Evolutionary conservation across 2,329 filamentous ascomycete genomes (phyloP).

Genomic region (Curvularia verruculosa): DNA sequence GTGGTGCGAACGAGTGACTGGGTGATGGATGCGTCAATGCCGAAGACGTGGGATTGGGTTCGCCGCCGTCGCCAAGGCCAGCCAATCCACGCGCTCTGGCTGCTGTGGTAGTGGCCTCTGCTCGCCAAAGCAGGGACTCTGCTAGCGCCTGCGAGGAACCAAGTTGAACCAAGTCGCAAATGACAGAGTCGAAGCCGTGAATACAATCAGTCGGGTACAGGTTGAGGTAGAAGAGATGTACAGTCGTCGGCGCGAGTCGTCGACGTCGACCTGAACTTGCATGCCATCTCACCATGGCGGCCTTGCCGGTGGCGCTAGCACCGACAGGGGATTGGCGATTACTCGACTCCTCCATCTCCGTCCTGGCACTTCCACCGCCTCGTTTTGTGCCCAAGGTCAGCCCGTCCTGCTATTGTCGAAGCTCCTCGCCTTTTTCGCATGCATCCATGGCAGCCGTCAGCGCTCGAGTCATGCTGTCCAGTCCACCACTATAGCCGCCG

Average conservation of each 20-base stretch:
- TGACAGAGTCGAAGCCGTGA: neutral
- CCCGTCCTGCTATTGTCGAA: neutral
- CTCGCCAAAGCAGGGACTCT: slow-evolving; percentile 32
- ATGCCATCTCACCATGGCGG: slow-evolving; percentile 35
- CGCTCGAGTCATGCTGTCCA: neutral
- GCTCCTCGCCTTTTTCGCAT: neutral
- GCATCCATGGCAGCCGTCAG: neutral
- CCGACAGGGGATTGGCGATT: slow-evolving; percentile 44
- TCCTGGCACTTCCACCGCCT: neutral
- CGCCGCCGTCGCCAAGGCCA: slow-evolving; percentile 46
- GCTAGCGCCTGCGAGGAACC: slow-evolving; percentile 17
- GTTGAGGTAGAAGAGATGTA: slow-evolving; percentile 8
- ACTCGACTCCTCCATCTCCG: slow-evolving; percentile 14
- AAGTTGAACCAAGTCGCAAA: neutral
- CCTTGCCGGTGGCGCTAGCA: slow-evolving; percentile 44
- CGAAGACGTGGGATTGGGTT: slow-evolving; percentile 41
- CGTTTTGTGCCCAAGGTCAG: neutral
- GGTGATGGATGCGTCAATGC: slow-evolving; percentile 28
- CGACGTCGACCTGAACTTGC: slow-evolving; percentile 42
- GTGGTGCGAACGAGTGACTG: slow-evolving; percentile 20
- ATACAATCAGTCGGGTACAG: neutral
- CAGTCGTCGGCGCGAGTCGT: slow-evolving; percentile 28
- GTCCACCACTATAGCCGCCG: neutral
- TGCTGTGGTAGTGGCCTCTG: slow-evolving; percentile 43
- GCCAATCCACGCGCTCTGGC: slow-evolving; percentile 30